Evolutionary conservation across 768 basidiomycete species (phyloP).

Genomic region (Trametes cinnabarina): DNA sequence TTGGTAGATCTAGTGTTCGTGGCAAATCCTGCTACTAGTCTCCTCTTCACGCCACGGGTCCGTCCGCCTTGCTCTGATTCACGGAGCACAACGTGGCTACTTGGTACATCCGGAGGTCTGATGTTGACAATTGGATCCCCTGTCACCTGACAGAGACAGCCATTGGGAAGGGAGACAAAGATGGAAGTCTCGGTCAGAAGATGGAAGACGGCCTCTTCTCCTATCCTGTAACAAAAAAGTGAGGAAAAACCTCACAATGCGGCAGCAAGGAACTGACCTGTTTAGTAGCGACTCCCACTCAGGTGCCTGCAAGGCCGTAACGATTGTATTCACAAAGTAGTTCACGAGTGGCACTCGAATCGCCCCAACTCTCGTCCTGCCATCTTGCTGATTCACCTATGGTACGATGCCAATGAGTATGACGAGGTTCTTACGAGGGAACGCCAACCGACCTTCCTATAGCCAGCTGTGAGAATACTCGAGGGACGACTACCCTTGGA

Average conservation of each 20-base stretch:
- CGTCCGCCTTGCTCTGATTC: not conserved
- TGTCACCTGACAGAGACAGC: slow-evolving; percentile 79
- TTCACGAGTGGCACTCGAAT: slow-evolving; percentile 51
- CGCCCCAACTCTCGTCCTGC: slow-evolving; percentile 34
- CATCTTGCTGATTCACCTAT: slow-evolving; percentile 27
- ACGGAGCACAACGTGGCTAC: not conserved
- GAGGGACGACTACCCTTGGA: slow-evolving; percentile 36
- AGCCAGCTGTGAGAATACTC: slow-evolving; percentile 68
- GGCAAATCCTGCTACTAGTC: not conserved
- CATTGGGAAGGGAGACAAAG: slow-evolving; percentile 78
- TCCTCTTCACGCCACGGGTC: slow-evolving; percentile 10
- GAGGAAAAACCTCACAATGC: not conserved
- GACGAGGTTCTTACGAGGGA: too few species aligned
- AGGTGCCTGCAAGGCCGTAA: slow-evolving; percentile 59
- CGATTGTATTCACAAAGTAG: slow-evolving; percentile 69
- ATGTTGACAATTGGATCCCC: slow-evolving; percentile 64
- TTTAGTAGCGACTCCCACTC: slow-evolving; percentile 67
- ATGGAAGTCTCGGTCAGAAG: slow-evolving; percentile 72
- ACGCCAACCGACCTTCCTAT: slow-evolving; percentile 47
- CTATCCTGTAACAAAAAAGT: slow-evolving; percentile 57
- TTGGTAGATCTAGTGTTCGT: slow-evolving; percentile 27
- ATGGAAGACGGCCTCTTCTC: slow-evolving; percentile 73
- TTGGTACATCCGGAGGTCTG: slow-evolving; percentile 16
- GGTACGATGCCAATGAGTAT: not conserved
- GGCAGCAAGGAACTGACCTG: slow-evolving; percentile 42